Base-by-base conservation (phyloP, 495 filamentous ascomycete genomes). In the Penicillium fimorum region DNA sequence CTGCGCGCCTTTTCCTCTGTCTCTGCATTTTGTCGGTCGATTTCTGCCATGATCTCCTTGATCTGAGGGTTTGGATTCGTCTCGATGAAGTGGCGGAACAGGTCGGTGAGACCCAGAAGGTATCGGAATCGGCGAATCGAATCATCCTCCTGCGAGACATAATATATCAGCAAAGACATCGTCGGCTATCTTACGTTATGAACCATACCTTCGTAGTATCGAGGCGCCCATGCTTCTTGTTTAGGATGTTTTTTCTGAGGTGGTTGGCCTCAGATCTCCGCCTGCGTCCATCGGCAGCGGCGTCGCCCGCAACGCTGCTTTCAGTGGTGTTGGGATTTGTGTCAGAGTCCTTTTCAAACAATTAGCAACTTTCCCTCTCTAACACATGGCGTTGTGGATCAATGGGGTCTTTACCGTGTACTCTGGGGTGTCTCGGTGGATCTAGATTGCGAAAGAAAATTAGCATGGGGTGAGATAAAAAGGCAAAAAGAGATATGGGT, bases 81-180 rank as follows among this genome's bases (percentile, higher is more conserved):
- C 66, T 97, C 92, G 76, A 99, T 99, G 72, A 99, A 99, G 73
- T 99, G 95, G 57, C 95, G 89, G 78, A 99, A 99, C 20, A 99
- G 82, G 66, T 99, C 95, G 44, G 95, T 99, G 47, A 97, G 78
- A 25, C 95, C 95, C 7, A 99, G 82, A 1, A 99, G 86, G 66
- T 99, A 97, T 47, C 92, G 89, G 69, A 97, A 98, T 68, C 95
- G 82, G 61, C 94, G 85, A 67, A 96, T 90, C 0, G 92, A 92
- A 64, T 99, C 95, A 77, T 96, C 90, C 73, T 97, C 93, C 91
- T 96, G 64, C 52, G 66, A 58, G 22, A 47, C 2, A 46, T 11
- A n/a, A 15, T 24, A 37, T 49, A 41, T 57, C 42, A 57, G 53
- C 54, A 40, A 20, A 13, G 32, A 10, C 42, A 38, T 22, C 38